phyloP scores from a whole-genome alignment of 1,284 basidiomycete species.

The Leccinum angustisporum region DNA sequence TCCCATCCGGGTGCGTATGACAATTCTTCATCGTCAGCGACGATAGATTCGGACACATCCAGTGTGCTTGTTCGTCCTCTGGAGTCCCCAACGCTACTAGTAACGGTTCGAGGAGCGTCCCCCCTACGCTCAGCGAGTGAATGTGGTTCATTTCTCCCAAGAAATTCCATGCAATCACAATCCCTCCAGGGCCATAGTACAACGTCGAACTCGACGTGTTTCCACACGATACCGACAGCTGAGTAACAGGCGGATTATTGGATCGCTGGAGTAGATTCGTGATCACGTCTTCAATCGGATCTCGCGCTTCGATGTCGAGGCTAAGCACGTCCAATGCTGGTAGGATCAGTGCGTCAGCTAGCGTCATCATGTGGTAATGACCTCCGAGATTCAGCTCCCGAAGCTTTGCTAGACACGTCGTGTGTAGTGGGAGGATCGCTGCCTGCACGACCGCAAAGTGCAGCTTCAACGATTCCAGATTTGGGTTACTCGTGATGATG shows the following conservation, averaged over 20 bases:
- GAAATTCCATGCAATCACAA: slow-evolving; percentile 50
- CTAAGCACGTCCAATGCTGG: slow-evolving; percentile 56
- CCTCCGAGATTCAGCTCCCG: slow-evolving; percentile 60
- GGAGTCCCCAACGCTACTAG: slow-evolving; percentile 54
- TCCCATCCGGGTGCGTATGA: slow-evolving; percentile 44
- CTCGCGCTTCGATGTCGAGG: slow-evolving; percentile 66
- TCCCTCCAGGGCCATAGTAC: slow-evolving; percentile 42
- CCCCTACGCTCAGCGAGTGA: slow-evolving; percentile 58
- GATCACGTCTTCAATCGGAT: slow-evolving; percentile 67
- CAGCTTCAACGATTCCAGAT: slow-evolving; percentile 54
- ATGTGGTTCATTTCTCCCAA: slow-evolving; percentile 48
- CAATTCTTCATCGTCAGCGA: not conserved
- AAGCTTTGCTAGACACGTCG: slow-evolving; percentile 51
- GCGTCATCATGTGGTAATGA: slow-evolving; percentile 58
- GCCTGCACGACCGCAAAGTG: slow-evolving; percentile 59
- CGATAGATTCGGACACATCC: slow-evolving; percentile 30
- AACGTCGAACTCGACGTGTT: slow-evolving; percentile 41
- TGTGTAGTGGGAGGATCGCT: slow-evolving; percentile 58
- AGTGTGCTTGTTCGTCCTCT: slow-evolving; percentile 56
- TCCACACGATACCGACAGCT: slow-evolving; percentile 61
- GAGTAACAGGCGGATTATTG: slow-evolving; percentile 50
- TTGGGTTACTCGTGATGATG: slow-evolving; percentile 56
- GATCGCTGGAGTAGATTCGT: slow-evolving; percentile 58
- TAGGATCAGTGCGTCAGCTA: slow-evolving; percentile 60
- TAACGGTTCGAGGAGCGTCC: slow-evolving; percentile 60